These are phyloP conservation scores for Candida arabinofermentans DNA, from an alignment of 805 yeast species.

Conservation along the genomic window DNA sequence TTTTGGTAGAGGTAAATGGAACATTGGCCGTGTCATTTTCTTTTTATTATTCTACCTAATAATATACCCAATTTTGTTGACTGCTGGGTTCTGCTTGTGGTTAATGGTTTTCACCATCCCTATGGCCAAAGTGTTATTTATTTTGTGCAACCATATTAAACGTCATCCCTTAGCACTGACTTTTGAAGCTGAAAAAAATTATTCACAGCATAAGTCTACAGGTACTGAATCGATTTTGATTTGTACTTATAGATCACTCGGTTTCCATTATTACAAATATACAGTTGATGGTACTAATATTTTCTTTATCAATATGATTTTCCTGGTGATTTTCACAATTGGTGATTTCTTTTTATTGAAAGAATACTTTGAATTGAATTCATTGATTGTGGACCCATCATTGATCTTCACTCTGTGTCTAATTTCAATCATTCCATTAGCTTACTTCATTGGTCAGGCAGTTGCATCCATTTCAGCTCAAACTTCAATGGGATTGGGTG, in stretches of 20 bases:
- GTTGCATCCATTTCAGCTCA: constrained; percentile 99
- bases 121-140: constrained; percentile 75
- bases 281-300: constrained; percentile 96
- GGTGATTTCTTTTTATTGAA: constrained; percentile 66
- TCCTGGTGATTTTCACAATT: constrained; percentile 78
- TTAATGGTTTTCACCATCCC: constrained; percentile 85
- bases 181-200: constrained; percentile 56
- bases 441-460: constrained; percentile 97
- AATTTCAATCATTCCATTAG: constrained; percentile 85
- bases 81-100: constrained; percentile 68
- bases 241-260: constrained; percentile 90
- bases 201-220: constrained; percentile 34
- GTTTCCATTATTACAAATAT: constrained; percentile 90
- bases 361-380: constrained; percentile 35
- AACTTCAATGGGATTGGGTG: constrained; percentile 98
- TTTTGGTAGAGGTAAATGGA: constrained; percentile 94
- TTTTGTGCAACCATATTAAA: constrained; percentile 71
- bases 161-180: constrained; percentile 89
- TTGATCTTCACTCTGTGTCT: constrained; percentile 72
- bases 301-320: constrained; percentile 79
- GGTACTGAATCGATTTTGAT: constrained; percentile 62
- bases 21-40: constrained; percentile 73
- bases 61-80: constrained; percentile 60
- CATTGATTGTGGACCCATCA: constrained; percentile 57
- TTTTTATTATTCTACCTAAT: constrained; percentile 65